Evolutionary conservation across 2,329 filamentous ascomycete genomes (phyloP).

Genomic region (Cryphonectria parasitica): DNA sequence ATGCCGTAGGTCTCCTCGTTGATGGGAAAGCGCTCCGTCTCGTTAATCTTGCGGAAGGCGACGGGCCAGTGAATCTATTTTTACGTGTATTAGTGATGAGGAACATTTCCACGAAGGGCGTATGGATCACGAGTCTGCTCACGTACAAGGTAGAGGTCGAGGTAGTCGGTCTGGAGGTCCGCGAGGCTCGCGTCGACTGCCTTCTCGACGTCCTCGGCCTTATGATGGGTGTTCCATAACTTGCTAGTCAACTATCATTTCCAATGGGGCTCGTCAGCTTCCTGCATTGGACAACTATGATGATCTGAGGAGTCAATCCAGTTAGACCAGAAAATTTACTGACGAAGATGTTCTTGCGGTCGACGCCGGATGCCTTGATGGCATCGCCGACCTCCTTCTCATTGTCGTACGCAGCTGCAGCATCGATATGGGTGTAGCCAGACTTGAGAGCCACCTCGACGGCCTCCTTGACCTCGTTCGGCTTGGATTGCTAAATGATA

Average conservation of each 20-base stretch:
- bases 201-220: constrained; percentile 45
- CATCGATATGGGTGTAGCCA: constrained; percentile 45
- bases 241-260: constrained; percentile 50
- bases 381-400: constrained; percentile 41
- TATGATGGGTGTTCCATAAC: constrained; percentile 58
- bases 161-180: constrained; percentile 48
- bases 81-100: constrained; percentile 27
- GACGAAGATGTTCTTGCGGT: constrained; percentile 39
- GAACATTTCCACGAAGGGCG: too few species aligned
- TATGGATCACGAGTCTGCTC: too few species aligned
- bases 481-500: constrained; percentile 36
- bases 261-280: not conserved
- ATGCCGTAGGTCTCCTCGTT: constrained; percentile 47
- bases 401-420: constrained; percentile 43
- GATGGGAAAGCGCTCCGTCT: constrained; percentile 46
- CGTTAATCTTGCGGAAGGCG: constrained; percentile 46
- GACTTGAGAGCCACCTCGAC: constrained; percentile 45
- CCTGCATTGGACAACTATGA: too few species aligned
- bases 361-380: constrained; percentile 41
- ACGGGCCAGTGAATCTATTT: constrained; percentile 53
- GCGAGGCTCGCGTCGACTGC: constrained; percentile 47
- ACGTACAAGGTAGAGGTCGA: constrained; percentile 48
- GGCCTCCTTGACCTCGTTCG: constrained; percentile 60
- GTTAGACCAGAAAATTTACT: not conserved
- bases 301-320: too few species aligned